These are phyloP conservation scores for Naganishia cerealis DNA, from an alignment of 1,284 basidiomycete genomes.

Conservation along the genomic window DNA sequence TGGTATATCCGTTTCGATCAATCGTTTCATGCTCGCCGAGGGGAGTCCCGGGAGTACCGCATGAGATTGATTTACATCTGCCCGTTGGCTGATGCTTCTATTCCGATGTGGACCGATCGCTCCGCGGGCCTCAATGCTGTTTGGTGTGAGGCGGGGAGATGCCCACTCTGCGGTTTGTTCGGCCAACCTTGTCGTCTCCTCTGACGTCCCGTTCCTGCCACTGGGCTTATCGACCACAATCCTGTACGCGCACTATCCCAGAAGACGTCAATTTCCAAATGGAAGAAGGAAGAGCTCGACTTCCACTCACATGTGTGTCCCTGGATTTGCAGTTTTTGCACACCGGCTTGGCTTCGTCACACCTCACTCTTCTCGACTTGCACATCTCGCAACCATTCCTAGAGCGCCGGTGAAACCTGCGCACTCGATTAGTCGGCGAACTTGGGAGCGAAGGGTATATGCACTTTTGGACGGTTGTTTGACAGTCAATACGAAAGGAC, in stretches of 20 bases:
- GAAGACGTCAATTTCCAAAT: background rate
- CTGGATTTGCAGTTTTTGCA: conserved; percentile 34
- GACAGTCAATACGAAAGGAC: background rate
- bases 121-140: background rate
- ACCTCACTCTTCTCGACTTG: conserved; percentile 35
- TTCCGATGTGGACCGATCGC: background rate
- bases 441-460: background rate
- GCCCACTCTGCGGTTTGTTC: background rate
- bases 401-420: conserved; percentile 35
- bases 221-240: background rate
- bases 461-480: background rate
- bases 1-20: background rate
- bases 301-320: conserved; percentile 6
- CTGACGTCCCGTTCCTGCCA: background rate
- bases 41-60: background rate
- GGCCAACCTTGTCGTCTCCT: background rate
- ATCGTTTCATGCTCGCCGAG: background rate
- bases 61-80: background rate
- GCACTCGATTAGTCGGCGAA: conserved; percentile 12
- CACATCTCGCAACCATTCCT: conserved; percentile 36
- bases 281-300: background rate
- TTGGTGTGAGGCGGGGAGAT: background rate
- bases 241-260: background rate
- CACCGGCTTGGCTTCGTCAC: conserved; percentile 35
- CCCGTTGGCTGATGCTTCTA: background rate